Evolutionary conservation across 116 monocot species (phyloP), one percentile per base, ranked within the genome.

Genomic region (Zostera marina): DNA sequence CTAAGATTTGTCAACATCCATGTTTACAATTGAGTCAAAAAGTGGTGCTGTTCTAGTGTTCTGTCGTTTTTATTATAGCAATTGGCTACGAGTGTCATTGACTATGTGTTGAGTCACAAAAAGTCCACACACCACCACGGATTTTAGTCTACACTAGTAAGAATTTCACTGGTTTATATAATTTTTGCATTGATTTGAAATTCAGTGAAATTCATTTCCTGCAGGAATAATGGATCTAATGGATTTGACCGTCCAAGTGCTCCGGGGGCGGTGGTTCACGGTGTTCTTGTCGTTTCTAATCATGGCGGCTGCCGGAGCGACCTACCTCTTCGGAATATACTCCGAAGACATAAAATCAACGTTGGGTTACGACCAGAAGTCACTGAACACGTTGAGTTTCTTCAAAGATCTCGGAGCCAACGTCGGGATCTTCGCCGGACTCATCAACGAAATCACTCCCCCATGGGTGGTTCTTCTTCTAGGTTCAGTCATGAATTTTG

Each of bases 401-500:
- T 82, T 80, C 76, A 80, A 80, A 49, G 86, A 87, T 63, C 76
- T 87, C 44, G 86, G 86, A 19, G 73, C 86, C 52, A 87, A 81
- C 68, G 70, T 87, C 53, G 81, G 86, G 49, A 15, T 87, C 24
- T 8, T 81, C 44, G 73, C 86, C 61, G 86, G 86, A 41, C 76
- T 87, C 25, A 73, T 87, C 71, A 78, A 78, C 68, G 81, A 87
- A 66, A 69, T 87, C 43, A 78, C 81, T 7, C 81, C 86, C 1
- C 78, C 86, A 9, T 81, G 78, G 76, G 70, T 87, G 16, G 79
- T 87, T 52, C 86, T 87, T 53, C 9, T 39, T 32, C 70, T 79
- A 24, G 81, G 86, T 54, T 67, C 86, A 9, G 78, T 25, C 71
- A 81, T 79, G 81, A 87, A 87, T 49, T 60, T 87, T 42, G 64